Evolutionary conservation across 108 stramenopile species (phyloP), one percentile per base, ranked within the genome.

Genomic region (Skeletonema tropicum): DNA sequence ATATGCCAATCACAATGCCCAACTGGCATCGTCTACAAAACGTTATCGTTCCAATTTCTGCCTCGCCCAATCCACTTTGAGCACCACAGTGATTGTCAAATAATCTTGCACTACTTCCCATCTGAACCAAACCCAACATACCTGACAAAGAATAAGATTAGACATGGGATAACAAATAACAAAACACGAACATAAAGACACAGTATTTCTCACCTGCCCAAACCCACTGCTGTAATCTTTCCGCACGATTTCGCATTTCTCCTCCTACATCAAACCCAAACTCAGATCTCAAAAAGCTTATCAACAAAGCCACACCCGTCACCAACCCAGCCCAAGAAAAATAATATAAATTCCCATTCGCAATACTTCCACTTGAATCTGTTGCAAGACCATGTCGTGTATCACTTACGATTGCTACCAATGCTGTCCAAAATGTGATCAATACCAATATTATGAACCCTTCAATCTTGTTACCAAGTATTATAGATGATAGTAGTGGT

Each of bases 341-440:
- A 80, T 95, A 95, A 60, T 92, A 92, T 30, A 95, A 58, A 78
- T 95, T 95, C 6, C 90, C 94, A 74, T 95, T 95, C 48, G 70
- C 70, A 17, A 92, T 86, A 32, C 71, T 70, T 30, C 87, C 87
- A 33, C 32, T 63, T 10, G 55, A 76, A 33, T 90, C 80, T 15
- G 87, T 88, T 23, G 89, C 91, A 33, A 92, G 81, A 10, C 89
- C 91, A 36, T 85, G 74, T 41, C 76, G 9, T 14, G 84, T 75
- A 48, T 91, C 84, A 57, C 72, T 73, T 3, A 89, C 86, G 45
- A 95, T 86, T 12, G 90, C 76, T 1, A 95, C 94, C 6, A 85
- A 85, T 35, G 87, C 87, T 15, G 86, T 75, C 89, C 90, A 92
- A 57, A 92, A 88, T n/a, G 77, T 70, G 6, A 77, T 62, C 35